Conservation (phyloP, 495 filamentous ascomycete genomes). For the Neohortaea acidophila region DNA sequence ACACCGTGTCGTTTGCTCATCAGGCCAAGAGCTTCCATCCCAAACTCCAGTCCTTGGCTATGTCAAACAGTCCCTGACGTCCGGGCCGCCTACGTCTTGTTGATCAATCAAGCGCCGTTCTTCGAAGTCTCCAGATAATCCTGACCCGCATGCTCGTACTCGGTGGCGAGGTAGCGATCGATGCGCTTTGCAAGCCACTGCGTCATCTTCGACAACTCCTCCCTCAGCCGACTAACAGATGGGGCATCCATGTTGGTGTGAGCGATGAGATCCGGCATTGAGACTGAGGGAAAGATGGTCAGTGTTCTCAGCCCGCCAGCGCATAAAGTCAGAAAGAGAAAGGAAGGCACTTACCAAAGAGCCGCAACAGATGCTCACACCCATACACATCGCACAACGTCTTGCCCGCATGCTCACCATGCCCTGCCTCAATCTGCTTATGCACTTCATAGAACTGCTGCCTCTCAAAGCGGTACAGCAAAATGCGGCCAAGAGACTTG, state of each 20-base stretch:
- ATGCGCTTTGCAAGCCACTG: slow-evolving; percentile 61
- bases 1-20: too few species aligned
- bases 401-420: slow-evolving; percentile 48
- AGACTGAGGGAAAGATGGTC: slow-evolving; percentile 39
- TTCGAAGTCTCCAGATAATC: slow-evolving; percentile 39
- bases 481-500: slow-evolving; percentile 63
- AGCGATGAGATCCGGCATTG: slow-evolving; percentile 81
- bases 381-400: slow-evolving; percentile 68
- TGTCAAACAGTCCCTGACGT: too few species aligned
- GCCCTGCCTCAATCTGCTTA: slow-evolving; percentile 41
- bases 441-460: slow-evolving; percentile 63
- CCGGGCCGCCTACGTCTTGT: too few species aligned
- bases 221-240: slow-evolving; percentile 68
- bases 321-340: not conserved
- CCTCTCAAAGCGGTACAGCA: slow-evolving; percentile 86
- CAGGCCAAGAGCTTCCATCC: too few species aligned
- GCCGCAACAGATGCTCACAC: slow-evolving; percentile 72
- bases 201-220: slow-evolving; percentile 70
- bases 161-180: slow-evolving; percentile 55
- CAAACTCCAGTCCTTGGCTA: too few species aligned
- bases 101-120: slow-evolving; percentile 6
- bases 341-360: slow-evolving; percentile 50
- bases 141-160: slow-evolving; percentile 53
- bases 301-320: not conserved
- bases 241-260: slow-evolving; percentile 96